Conservation (phyloP, 306 rosid genomes). For the Parietaria judaica region DNA sequence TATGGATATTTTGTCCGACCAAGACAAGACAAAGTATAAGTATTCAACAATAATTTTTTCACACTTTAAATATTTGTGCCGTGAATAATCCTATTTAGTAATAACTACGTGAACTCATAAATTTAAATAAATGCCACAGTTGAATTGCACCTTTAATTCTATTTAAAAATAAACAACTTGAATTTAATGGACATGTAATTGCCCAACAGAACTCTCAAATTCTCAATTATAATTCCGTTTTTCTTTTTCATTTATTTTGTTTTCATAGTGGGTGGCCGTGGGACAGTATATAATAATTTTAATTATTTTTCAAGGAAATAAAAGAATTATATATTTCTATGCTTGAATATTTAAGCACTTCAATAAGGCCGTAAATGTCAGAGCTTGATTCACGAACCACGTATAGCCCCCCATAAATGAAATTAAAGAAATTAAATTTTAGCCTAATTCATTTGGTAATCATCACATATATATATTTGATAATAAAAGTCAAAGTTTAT, state of each 20-base stretch:
- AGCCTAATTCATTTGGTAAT: neutral
- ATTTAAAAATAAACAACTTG: neutral
- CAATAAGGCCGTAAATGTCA: neutral
- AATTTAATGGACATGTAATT: neutral
- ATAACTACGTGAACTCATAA: neutral
- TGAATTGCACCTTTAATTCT: neutral
- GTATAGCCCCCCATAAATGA: too few species aligned
- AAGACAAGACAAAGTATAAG: too few species aligned
- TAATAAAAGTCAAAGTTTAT: too few species aligned
- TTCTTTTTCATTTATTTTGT: neutral
- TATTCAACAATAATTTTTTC: too few species aligned
- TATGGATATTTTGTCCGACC: too few species aligned
- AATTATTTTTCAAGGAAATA: too few species aligned
- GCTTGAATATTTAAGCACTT: neutral
- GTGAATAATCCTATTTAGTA: neutral
- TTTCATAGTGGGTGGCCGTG: neutral
- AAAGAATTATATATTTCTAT: neutral
- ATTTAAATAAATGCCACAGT: neutral
- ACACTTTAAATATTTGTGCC: too few species aligned
- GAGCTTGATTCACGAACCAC: too few species aligned
- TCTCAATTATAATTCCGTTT: neutral
- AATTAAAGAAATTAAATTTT: too few species aligned
- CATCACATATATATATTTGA: too few species aligned
- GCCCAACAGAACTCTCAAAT: neutral
- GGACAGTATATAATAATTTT: too few species aligned